Evolutionary conservation across 768 basidiomycete genomes (phyloP).

Genomic region (Termitomyces sp.): DNA sequence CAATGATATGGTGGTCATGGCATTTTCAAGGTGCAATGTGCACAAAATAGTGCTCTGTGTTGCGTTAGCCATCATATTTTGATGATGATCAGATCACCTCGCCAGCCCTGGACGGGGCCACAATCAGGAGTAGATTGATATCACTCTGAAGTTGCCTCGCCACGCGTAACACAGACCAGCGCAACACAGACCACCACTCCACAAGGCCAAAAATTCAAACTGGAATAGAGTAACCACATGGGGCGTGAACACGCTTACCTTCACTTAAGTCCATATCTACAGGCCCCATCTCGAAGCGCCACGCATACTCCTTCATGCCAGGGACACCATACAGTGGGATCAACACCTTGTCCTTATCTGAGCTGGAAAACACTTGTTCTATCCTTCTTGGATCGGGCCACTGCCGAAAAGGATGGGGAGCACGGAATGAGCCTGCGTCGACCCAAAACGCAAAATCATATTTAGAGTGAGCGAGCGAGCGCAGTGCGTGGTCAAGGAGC

Average conservation of each 20-base stretch:
- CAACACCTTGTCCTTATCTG: conserved; percentile 40
- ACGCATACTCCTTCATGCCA: conserved; percentile 19
- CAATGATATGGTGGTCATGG: background rate
- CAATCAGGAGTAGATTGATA: no score
- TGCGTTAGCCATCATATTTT: no score
- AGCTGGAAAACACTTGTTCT: conserved; percentile 26
- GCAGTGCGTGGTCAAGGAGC: conserved; percentile 34
- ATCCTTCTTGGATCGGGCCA: conserved; percentile 45
- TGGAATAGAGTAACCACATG: no score
- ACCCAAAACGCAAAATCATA: conserved; percentile 57
- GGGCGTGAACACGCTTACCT: conserved; percentile 24
- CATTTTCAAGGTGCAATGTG: background rate
- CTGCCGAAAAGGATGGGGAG: conserved; percentile 31
- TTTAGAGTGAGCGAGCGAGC: conserved; percentile 18
- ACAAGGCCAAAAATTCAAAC: background rate
- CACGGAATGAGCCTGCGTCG: conserved; percentile 49
- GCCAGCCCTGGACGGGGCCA: no score
- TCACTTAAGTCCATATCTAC: conserved; percentile 46
- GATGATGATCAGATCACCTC: no score
- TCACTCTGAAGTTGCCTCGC: no score
- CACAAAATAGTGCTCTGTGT: no score
- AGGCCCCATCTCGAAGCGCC: conserved; percentile 43
- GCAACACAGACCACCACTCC: background rate
- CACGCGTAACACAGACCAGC: background rate
- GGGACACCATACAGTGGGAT: conserved; percentile 39